Percentiles rank a stretch among this genome's conserved stretches.
Conservation (phyloP, 352 stramenopile genomes). For the Globisporangium parvum region DNA sequence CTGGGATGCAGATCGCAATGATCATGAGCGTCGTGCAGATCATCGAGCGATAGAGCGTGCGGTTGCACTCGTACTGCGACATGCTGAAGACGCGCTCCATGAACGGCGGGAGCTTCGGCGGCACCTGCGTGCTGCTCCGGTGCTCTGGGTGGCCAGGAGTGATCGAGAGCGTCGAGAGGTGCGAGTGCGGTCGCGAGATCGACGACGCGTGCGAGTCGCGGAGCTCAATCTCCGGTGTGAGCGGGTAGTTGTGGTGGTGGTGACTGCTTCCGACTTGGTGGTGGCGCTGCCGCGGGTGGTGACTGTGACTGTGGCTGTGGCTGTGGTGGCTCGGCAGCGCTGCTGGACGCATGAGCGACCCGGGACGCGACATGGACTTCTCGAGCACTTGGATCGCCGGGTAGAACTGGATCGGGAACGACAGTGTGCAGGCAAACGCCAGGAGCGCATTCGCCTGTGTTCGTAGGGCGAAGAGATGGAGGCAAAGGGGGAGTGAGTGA, state of each 20-base stretch:
- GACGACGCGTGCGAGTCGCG: not conserved
- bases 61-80: conserved; percentile 73
- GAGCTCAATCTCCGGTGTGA: not conserved
- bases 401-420: conserved; percentile 82
- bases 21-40: conserved; percentile 70
- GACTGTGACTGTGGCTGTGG: not conserved
- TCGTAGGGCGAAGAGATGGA: not conserved
- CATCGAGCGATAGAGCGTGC: conserved; percentile 78
- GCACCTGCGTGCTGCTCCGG: not conserved
- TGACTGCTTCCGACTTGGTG: not conserved
- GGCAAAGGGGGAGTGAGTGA: too few relatives aligned
- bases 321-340: conserved; percentile 13
- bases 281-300: not conserved
- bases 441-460: conserved; percentile 58
- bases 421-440: conserved; percentile 66
- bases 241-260: not conserved
- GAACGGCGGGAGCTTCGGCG: conserved; percentile 13
- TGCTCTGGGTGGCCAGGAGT: not conserved
- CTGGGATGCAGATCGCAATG: conserved; percentile 62
- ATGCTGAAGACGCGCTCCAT: conserved; percentile 42
- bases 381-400: conserved; percentile 70
- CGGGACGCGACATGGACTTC: conserved; percentile 41
- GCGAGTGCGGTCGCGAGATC: not conserved
- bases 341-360: conserved; percentile 31
- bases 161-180: not conserved